phyloP scores from a whole-genome alignment of 495 filamentous ascomycete species.

The Penicillium roqueforti region DNA sequence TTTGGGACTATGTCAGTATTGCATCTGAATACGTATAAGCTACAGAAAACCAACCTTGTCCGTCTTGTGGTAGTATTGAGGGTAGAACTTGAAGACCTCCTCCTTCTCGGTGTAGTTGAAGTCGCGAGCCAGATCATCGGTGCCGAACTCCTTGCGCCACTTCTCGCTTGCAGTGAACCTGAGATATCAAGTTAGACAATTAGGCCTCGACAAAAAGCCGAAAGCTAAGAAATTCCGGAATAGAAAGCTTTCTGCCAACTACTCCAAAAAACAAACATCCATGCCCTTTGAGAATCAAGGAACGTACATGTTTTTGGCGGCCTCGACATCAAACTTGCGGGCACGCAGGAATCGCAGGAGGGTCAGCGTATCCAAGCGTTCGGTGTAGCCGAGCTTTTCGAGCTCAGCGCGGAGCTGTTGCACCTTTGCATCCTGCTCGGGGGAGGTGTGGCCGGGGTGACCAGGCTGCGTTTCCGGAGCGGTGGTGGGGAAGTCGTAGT shows the following conservation, averaged over 20 bases:
- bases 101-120: conserved; percentile 90
- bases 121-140: conserved; percentile 74
- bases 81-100: conserved; percentile 87
- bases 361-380: conserved; percentile 86
- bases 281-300: neutral
- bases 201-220: neutral
- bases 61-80: conserved; percentile 99
- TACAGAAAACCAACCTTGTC: conserved; percentile 65
- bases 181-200: conserved; percentile 8
- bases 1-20: conserved; percentile 10
- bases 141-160: conserved; percentile 82
- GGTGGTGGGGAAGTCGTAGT: conserved; percentile 88
- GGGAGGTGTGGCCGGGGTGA: conserved; percentile 85
- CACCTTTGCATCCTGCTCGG: conserved; percentile 86
- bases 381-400: conserved; percentile 76
- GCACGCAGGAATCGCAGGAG: conserved; percentile 89
- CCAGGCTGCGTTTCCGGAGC: conserved; percentile 64
- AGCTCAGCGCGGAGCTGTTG: conserved; percentile 77
- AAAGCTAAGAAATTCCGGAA: neutral
- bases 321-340: conserved; percentile 85
- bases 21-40: neutral
- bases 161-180: conserved; percentile 91
- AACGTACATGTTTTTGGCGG: conserved; percentile 76
- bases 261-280: neutral
- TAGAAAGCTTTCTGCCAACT: neutral